Evolutionary conservation across 495 filamentous ascomycete species (phyloP).

Genomic region (Aspergillus biplanus): DNA sequence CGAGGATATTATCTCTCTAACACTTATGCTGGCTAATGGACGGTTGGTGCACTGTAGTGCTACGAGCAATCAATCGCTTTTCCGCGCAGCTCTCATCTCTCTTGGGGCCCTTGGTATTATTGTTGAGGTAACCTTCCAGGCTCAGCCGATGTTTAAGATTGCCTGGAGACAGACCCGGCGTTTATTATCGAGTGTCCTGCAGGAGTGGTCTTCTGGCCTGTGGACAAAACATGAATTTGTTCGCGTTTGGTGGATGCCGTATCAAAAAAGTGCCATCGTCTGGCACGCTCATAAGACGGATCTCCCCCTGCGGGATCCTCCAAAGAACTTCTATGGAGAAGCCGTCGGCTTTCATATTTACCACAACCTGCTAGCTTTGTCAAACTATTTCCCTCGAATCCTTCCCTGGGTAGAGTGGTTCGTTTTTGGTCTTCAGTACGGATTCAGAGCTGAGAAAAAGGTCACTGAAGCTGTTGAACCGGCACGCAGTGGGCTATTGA

Average conservation of each 20-base stretch:
- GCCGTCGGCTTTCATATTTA: conserved; percentile 84
- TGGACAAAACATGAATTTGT: conserved; percentile 90
- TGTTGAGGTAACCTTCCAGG: conserved; percentile 82
- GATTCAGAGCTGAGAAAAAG: conserved; percentile 68
- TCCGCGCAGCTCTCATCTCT: conserved; percentile 84
- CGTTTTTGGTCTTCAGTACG: conserved; percentile 94
- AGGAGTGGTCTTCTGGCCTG: conserved; percentile 70
- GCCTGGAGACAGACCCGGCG: conserved; percentile 84
- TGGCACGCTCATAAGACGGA: conserved; percentile 83
- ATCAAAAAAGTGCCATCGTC: conserved; percentile 80
- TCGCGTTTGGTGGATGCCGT: conserved; percentile 96
- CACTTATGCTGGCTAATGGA: conserved; percentile 83
- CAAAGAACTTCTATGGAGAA: conserved; percentile 75
- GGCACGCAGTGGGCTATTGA: conserved; percentile 75
- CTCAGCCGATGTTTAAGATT: conserved; percentile 75
- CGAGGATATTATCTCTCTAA: conserved; percentile 69
- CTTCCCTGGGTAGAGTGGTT: conserved; percentile 90
- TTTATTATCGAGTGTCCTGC: conserved; percentile 65
- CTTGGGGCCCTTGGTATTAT: conserved; percentile 91
- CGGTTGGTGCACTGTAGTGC: conserved; percentile 73
- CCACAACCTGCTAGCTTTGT: conserved; percentile 80
- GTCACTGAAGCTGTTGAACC: conserved; percentile 76
- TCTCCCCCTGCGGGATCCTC: conserved; percentile 50
- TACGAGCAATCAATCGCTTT: conserved; percentile 72
- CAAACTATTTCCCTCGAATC: conserved; percentile 76